Base-by-base conservation (phyloP, 176 grass and related monocot species). In the Miscanthus lutarioriparius region DNA sequence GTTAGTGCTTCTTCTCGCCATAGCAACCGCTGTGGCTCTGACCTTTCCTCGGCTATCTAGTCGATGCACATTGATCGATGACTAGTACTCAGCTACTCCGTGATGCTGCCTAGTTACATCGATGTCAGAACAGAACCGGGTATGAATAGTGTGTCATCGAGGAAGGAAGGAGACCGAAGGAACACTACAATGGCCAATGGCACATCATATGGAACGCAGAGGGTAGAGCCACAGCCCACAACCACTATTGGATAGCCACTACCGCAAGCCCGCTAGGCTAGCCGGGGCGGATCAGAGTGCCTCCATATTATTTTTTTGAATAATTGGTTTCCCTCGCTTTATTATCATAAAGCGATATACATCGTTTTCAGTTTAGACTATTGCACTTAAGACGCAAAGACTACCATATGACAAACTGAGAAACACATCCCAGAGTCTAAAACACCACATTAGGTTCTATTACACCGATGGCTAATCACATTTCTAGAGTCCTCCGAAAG, bases 141-240 rank as follows among this genome's bases (percentile, higher is more conserved):
- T 49, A 48, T 14, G 22, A 10, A 59, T 22, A n/a, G 30, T 16
- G 26, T 54, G 20, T n/a, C 54, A 19, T 37, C 39, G 35, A 30
- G 56, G 38, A 30, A 32, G 25, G 56, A 36, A 23, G 39, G 27
- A 10, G 27, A 10, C 10, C 26, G 11, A 62, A 10, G 10, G 62
- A 41, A 17, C 39, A 3, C 15, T 20, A 14, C 19, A 9, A 44
- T 10, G 53, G 9, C n/a, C n/a, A n/a, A n/a, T n/a, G n/a, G n/a
- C 77, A 65, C 61, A 43, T 47, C 77, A 79, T 65, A 79, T 65
- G 77, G 76, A 8, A 65, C 12, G 17, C 62, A n/a, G 39, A 48
- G 25, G n/a, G n/a, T n/a, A n/a, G n/a, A n/a, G n/a, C 8, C 58
- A 62, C 58, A 62, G n/a, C 22, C 8, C 54, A 26, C 54, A 49